Percentiles rank a stretch among this genome's conserved stretches.
phyloP scores from a whole-genome alignment of 352 stramenopile species.

The Phytophthora constricta region DNA sequence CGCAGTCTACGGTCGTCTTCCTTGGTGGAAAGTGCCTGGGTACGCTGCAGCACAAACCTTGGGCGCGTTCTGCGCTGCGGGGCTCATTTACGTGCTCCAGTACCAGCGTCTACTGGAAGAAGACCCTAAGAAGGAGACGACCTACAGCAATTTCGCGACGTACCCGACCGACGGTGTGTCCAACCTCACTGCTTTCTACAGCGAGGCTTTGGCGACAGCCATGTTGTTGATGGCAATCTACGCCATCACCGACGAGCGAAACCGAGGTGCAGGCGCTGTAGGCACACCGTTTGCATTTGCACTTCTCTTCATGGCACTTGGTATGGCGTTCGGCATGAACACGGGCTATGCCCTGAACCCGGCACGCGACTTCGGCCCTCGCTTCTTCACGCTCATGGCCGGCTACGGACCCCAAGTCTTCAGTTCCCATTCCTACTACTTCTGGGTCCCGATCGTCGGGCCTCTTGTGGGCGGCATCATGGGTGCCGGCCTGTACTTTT shows the following conservation, averaged over 20 bases:
- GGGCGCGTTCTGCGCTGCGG: constrained; percentile 46
- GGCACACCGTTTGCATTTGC: constrained; percentile 48
- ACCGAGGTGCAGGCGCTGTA: constrained; percentile 44
- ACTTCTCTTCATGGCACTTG: constrained; percentile 58
- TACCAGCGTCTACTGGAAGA: constrained; percentile 47
- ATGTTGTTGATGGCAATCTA: constrained; percentile 60
- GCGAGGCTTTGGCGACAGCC: constrained; percentile 55
- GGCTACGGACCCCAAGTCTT: constrained; percentile 64
- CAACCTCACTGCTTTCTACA: constrained; percentile 56
- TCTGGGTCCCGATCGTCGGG: constrained; percentile 62
- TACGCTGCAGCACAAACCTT: constrained; percentile 47
- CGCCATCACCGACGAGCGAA: constrained; percentile 53
- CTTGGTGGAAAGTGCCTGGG: constrained; percentile 52
- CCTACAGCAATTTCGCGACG: constrained; percentile 48
- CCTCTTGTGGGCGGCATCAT: constrained; percentile 49
- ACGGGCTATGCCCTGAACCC: constrained; percentile 51
- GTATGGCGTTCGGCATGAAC: constrained; percentile 61
- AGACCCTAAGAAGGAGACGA: constrained; percentile 48
- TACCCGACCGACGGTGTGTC: constrained; percentile 47
- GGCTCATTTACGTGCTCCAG: constrained; percentile 53
- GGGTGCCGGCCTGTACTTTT: constrained; percentile 55
- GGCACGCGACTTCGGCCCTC: constrained; percentile 48
- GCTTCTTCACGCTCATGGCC: constrained; percentile 51
- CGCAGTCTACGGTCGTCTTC: constrained; percentile 44
- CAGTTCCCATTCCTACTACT: constrained; percentile 55